These are phyloP conservation scores for Nakazawaea molendinolei DNA, from an alignment of 805 yeast species.

Conservation along the genomic window DNA sequence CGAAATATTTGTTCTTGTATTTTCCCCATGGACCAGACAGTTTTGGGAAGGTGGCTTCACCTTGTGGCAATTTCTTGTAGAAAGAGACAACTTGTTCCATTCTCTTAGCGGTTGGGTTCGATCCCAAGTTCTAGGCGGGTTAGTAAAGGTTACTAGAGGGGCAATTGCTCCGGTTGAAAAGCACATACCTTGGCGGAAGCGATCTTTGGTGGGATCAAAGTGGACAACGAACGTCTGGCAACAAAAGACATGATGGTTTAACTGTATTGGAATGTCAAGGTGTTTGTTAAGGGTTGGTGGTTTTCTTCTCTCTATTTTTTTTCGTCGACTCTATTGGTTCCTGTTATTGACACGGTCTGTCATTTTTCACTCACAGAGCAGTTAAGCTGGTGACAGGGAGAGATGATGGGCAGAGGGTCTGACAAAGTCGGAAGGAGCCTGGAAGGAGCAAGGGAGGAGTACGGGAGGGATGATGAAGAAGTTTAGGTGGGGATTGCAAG, in stretches of 20 bases:
- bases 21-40: constrained; percentile 63
- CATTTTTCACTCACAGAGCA: no score
- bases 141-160: constrained; percentile 1
- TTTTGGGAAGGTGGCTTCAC: constrained; percentile 72
- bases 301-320: constrained; percentile 1
- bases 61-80: constrained; percentile 95
- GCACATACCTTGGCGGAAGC: constrained; percentile 90
- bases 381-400: no score
- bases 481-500: no score
- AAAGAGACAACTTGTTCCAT: constrained; percentile 91
- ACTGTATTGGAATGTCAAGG: constrained; percentile 4
- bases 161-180: neutral
- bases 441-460: no score
- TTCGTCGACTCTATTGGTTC: neutral
- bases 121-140: constrained; percentile 77
- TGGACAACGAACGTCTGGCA: constrained; percentile 87
- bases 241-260: constrained; percentile 62
- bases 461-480: no score
- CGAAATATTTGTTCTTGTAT: constrained; percentile 82
- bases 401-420: no score
- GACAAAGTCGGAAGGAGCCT: no score
- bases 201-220: constrained; percentile 97
- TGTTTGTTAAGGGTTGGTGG: neutral
- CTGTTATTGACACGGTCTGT: constrained; percentile 3
- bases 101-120: constrained; percentile 95